These are phyloP conservation scores for Talaromyces atroroseus DNA, from an alignment of 2,329 filamentous ascomycete species.

Conservation along the genomic window DNA sequence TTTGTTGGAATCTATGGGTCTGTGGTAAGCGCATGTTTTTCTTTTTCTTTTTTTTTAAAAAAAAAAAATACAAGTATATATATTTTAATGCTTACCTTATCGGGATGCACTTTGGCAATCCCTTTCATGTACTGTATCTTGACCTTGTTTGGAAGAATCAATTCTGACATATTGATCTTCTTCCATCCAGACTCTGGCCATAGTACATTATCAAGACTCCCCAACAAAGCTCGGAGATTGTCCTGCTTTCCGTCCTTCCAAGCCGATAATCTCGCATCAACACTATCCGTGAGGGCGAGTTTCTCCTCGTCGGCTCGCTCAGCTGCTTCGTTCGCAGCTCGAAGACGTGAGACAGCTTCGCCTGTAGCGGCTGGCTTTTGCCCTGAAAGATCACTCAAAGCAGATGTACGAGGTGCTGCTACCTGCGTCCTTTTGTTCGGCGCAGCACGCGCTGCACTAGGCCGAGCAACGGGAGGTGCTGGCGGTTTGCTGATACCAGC, in stretches of 20 bases:
- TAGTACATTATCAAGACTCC: slow-evolving; percentile 79
- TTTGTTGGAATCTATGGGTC: slow-evolving; percentile 53
- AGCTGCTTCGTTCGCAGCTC: slow-evolving; percentile 77
- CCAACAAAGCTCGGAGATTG: slow-evolving; percentile 81
- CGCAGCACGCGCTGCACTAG: slow-evolving; percentile 36
- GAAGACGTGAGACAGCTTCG: slow-evolving; percentile 75
- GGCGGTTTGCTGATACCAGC: slow-evolving; percentile 57
- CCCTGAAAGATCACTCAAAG: slow-evolving; percentile 28
- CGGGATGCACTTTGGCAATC: slow-evolving; percentile 95
- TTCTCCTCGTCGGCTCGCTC: slow-evolving; percentile 88
- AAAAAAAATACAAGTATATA: background rate
- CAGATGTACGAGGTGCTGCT: slow-evolving; percentile 17
- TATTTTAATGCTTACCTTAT: slow-evolving; percentile 65
- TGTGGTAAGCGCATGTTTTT: background rate
- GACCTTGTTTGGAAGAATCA: slow-evolving; percentile 89
- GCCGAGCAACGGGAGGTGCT: slow-evolving; percentile 44
- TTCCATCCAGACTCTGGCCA: slow-evolving; percentile 96
- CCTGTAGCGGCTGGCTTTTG: slow-evolving; percentile 48
- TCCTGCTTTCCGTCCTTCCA: slow-evolving; percentile 93
- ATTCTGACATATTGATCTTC: slow-evolving; percentile 87
- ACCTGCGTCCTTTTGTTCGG: slow-evolving; percentile 28
- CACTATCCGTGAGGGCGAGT: slow-evolving; percentile 77
- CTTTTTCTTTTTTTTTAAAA: background rate
- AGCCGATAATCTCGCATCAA: slow-evolving; percentile 69
- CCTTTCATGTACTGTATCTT: slow-evolving; percentile 99